phyloP scores from a whole-genome alignment of 257 asterid genomes.

The Plantago elongata region DNA sequence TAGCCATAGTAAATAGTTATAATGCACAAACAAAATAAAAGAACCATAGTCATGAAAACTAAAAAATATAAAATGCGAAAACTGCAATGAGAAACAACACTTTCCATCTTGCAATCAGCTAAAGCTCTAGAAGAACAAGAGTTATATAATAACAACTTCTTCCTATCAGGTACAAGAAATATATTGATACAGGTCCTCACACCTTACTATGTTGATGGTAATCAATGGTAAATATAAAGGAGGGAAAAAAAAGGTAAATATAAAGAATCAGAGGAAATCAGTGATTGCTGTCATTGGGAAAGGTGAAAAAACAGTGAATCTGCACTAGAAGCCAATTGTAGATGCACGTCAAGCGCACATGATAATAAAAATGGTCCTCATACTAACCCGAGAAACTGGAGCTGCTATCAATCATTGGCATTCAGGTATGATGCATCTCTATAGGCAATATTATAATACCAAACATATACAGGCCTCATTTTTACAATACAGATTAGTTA shows the following conservation, averaged over 20 bases:
- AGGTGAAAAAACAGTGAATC: background rate
- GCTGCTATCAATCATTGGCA: background rate
- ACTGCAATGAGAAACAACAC: too few relatives aligned
- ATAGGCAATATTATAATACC: background rate
- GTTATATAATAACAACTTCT: background rate
- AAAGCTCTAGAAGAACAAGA: constrained; percentile 1
- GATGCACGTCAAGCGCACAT: background rate
- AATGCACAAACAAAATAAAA: background rate
- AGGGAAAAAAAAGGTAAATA: too few relatives aligned
- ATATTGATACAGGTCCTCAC: too few relatives aligned
- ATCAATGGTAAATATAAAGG: too few relatives aligned
- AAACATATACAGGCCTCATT: background rate
- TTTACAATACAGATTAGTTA: background rate
- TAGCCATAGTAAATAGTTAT: constrained; percentile 5
- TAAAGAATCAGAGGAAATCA: background rate
- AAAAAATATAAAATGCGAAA: constrained; percentile 8
- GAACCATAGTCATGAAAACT: background rate
- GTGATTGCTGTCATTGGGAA: background rate
- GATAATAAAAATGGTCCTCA: background rate
- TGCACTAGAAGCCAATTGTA: background rate
- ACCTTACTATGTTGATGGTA: too few relatives aligned
- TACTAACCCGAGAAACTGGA: background rate
- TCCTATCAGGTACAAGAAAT: background rate
- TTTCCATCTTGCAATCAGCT: too few relatives aligned
- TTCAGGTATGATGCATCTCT: too few relatives aligned